phyloP scores from a whole-genome alignment of 1,284 basidiomycete genomes.

The Neonothopanus nambi region DNA sequence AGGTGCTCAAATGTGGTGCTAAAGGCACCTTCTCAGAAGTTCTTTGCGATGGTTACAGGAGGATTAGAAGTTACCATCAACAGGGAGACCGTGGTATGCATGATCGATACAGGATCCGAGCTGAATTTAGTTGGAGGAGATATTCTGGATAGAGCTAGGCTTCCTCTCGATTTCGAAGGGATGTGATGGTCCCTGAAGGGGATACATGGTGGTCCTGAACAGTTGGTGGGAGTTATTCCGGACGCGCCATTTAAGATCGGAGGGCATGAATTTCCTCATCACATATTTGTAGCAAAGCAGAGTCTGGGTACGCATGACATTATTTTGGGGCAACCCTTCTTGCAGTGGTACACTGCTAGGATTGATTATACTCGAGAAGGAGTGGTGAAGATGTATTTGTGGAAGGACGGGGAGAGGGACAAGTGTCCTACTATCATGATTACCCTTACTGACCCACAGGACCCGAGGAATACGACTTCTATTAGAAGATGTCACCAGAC shows the following conservation, averaged over 20 bases:
- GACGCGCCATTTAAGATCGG: constrained; percentile 25
- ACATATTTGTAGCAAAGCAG: constrained; percentile 27
- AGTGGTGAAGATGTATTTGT: constrained; percentile 19
- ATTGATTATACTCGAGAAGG: constrained; percentile 22
- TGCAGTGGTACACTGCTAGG: constrained; percentile 24
- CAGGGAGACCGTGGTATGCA: constrained; percentile 5
- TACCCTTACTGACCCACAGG: constrained; percentile 14
- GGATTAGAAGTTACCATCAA: constrained; percentile 2
- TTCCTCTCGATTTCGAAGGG: constrained; percentile 27
- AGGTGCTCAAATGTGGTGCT: not conserved
- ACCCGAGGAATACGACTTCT: constrained; percentile 6
- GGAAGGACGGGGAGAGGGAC: constrained; percentile 18
- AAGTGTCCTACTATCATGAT: constrained; percentile 5
- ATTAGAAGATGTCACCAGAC: not conserved
- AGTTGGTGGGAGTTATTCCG: constrained; percentile 21
- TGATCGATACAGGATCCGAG: constrained; percentile 28
- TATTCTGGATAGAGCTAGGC: constrained; percentile 6
- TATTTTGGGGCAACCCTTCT: constrained; percentile 32
- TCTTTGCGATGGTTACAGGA: constrained; percentile 16
- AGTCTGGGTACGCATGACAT: constrained; percentile 20
- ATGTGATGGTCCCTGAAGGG: constrained; percentile 29
- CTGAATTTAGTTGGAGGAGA: constrained; percentile 21
- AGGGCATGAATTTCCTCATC: constrained; percentile 28
- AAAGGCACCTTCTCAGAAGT: not conserved
- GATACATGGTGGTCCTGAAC: constrained; percentile 24